Conservation (phyloP, 257 asterid species). For the Nicotiana obtusifolia region DNA sequence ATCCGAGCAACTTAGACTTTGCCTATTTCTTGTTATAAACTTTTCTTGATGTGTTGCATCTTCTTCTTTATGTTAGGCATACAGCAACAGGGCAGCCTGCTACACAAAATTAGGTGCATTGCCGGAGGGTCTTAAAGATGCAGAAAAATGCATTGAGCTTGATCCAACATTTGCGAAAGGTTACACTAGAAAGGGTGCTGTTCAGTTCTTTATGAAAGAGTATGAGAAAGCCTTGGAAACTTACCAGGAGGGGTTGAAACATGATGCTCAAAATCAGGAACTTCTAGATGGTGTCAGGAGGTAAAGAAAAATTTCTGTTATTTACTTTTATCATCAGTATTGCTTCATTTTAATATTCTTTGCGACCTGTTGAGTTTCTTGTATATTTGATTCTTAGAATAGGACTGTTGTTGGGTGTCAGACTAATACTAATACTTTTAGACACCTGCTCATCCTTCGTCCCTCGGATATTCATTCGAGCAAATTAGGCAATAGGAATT, state of each 20-base stretch:
- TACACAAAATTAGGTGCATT: slow-evolving; percentile 86
- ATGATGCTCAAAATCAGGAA: slow-evolving; percentile 67
- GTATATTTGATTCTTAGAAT: background rate
- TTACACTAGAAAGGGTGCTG: slow-evolving; percentile 81
- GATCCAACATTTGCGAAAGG: slow-evolving; percentile 83
- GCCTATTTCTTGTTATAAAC: background rate
- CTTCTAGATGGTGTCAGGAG: slow-evolving; percentile 76
- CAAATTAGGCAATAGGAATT: background rate
- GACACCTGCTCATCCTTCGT: background rate
- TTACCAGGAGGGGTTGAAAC: slow-evolving; percentile 81
- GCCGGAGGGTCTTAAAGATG: slow-evolving; percentile 93
- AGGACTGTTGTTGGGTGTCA: background rate
- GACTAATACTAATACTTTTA: background rate
- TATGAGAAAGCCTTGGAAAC: slow-evolving; percentile 84
- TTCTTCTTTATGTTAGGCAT: slow-evolving; percentile 41
- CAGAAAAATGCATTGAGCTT: slow-evolving; percentile 88
- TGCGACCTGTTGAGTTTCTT: background rate
- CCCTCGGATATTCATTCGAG: background rate
- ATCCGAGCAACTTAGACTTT: too few species aligned
- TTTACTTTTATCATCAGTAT: background rate
- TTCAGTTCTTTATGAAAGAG: slow-evolving; percentile 91
- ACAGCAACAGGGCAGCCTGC: slow-evolving; percentile 90
- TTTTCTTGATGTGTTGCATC: background rate
- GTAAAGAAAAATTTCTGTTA: slow-evolving; percentile 20
- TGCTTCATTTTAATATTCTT: background rate